phyloP scores from a whole-genome alignment of 208 protist species.

The Giardia muris region DNA sequence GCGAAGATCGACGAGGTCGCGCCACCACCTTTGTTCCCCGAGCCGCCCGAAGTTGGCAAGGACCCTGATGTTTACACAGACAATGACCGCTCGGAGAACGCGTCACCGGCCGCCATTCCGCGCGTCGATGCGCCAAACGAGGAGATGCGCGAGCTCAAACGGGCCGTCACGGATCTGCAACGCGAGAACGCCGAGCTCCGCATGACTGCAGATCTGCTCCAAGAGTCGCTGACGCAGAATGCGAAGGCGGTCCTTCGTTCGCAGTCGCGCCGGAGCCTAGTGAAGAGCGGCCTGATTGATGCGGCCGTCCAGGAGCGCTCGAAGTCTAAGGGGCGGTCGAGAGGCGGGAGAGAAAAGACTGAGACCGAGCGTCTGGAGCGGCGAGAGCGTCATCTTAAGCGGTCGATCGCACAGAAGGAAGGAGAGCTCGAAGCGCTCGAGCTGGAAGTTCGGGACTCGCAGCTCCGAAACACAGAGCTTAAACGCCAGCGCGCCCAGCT shows the following conservation, averaged over 20 bases:
- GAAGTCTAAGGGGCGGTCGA: background rate
- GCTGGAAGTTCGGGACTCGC: background rate
- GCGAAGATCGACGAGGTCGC: too few relatives aligned
- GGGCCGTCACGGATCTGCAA: background rate
- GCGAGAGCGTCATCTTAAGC: background rate
- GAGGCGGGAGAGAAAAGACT: background rate
- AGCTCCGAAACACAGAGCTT: background rate
- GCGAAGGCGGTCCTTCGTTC: too few relatives aligned
- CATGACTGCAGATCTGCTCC: too few relatives aligned
- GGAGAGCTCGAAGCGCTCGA: background rate
- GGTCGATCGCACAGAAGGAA: background rate
- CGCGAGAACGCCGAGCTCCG: too few relatives aligned
- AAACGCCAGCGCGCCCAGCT: background rate
- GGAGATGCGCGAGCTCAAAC: background rate
- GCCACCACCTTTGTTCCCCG: too few relatives aligned
- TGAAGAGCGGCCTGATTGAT: background rate
- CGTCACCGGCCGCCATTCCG: too few relatives aligned
- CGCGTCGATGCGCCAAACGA: background rate
- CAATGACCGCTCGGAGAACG: too few relatives aligned
- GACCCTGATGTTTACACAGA: too few relatives aligned
- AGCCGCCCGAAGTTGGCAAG: too few relatives aligned
- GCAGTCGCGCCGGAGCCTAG: too few relatives aligned
- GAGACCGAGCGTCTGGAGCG: background rate
- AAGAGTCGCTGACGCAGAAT: too few relatives aligned
- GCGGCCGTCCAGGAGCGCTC: background rate